Evolutionary conservation across 495 filamentous ascomycete genomes (phyloP).

Genomic region (Neurospora sp.): DNA sequence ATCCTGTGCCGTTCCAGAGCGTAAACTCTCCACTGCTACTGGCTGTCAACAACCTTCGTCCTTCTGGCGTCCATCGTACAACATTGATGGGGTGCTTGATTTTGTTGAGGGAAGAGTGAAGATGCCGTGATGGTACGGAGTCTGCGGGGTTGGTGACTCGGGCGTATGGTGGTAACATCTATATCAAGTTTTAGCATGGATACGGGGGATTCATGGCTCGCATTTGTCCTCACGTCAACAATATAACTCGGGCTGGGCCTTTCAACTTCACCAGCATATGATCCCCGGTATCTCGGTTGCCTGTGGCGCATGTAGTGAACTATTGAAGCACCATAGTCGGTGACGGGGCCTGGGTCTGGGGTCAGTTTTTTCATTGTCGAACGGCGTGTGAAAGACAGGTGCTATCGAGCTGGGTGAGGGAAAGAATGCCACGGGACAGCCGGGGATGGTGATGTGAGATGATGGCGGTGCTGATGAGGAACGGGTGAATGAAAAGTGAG

Average conservation of each 20-base stretch:
- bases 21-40: conserved; percentile 97
- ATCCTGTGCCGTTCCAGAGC: conserved; percentile 95
- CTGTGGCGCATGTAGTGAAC: conserved; percentile 89
- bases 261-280: conserved; percentile 60
- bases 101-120: conserved; percentile 95
- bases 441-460: neutral
- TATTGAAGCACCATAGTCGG: conserved; percentile 89
- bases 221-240: conserved; percentile 59
- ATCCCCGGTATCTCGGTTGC: conserved; percentile 61
- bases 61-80: conserved; percentile 97
- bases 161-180: conserved; percentile 84
- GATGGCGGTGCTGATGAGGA: neutral
- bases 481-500: neutral
- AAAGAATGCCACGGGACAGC: neutral
- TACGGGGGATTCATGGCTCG: neutral
- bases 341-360: conserved; percentile 57
- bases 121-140: conserved; percentile 75
- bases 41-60: conserved; percentile 79
- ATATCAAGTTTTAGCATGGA: conserved; percentile 16
- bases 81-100: conserved; percentile 95
- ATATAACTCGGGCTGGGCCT: conserved; percentile 81
- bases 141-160: conserved; percentile 63
- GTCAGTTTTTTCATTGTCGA: conserved; percentile 16
- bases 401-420: neutral
- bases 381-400: neutral